Conservation (phyloP, 441 rosid species). For the Jatropha podagrica region DNA sequence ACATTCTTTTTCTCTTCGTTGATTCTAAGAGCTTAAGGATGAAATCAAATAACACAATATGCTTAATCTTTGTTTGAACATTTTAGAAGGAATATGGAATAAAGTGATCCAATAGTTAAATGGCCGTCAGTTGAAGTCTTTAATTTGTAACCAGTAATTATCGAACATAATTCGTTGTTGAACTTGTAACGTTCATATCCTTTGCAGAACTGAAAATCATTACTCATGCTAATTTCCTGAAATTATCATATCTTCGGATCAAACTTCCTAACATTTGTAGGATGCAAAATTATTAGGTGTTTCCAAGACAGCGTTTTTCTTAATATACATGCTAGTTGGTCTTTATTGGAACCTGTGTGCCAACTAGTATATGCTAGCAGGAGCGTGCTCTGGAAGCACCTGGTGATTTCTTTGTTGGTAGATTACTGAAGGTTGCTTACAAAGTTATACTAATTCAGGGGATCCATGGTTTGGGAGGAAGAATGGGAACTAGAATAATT, state of each 20-base stretch:
- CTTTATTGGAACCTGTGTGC: background rate
- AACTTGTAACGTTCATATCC: background rate
- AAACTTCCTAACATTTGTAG: background rate
- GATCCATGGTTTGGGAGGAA: constrained; percentile 92
- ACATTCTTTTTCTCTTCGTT: background rate
- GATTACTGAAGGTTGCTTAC: constrained; percentile 11
- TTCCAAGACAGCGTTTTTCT: background rate
- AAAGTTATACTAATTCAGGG: constrained; percentile 44
- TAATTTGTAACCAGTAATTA: background rate
- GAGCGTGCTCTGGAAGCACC: background rate
- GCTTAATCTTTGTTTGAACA: background rate
- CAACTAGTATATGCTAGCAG: background rate
- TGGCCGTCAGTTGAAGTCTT: background rate
- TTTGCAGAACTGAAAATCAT: background rate
- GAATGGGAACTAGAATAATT: constrained; percentile 81
- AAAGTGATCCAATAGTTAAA: background rate
- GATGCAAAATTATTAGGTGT: background rate
- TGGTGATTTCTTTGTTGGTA: background rate
- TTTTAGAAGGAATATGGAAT: background rate
- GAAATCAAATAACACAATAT: background rate
- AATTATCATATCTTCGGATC: background rate
- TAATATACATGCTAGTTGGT: background rate
- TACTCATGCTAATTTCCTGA: background rate
- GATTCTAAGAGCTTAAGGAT: background rate
- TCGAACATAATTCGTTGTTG: background rate